A percentile compares a stretch with the other conserved stretches of the same genome.
Conservation (phyloP, 257 asterid genomes). For the Haberlea rhodopensis region DNA sequence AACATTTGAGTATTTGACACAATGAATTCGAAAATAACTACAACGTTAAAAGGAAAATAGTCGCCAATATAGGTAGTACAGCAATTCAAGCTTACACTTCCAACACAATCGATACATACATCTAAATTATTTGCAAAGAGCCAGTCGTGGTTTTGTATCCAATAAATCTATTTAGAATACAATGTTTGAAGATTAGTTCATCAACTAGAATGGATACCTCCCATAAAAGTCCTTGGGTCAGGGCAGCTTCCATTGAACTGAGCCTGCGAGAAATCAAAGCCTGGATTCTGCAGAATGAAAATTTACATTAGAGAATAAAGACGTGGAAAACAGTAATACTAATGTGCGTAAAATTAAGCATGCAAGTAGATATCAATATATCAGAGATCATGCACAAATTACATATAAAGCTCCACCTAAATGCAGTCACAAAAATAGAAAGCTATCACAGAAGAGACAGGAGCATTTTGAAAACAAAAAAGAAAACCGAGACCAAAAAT, state of each 20-base stretch:
- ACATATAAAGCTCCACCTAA: too few species aligned
- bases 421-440: too few species aligned
- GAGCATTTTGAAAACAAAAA: too few species aligned
- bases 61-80: not conserved
- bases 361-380: too few species aligned
- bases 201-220: constrained; percentile 59
- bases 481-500: too few species aligned
- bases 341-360: too few species aligned
- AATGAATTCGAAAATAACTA: not conserved
- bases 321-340: too few species aligned
- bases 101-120: not conserved
- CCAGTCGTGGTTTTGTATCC: not conserved
- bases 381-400: too few species aligned
- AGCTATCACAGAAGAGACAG: too few species aligned
- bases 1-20: not conserved
- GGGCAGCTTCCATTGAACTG: constrained; percentile 80
- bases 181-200: constrained; percentile 4
- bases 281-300: constrained; percentile 61
- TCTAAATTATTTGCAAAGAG: not conserved
- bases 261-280: constrained; percentile 83
- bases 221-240: constrained; percentile 83
- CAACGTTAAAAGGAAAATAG: not conserved
- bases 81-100: not conserved
- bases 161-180: not conserved
- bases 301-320: constrained; percentile 6